Percentiles rank a stretch among this genome's conserved stretches.
Evolutionary conservation across 805 yeast genomes (phyloP).

Genomic region (Ogataea ganodermae): DNA sequence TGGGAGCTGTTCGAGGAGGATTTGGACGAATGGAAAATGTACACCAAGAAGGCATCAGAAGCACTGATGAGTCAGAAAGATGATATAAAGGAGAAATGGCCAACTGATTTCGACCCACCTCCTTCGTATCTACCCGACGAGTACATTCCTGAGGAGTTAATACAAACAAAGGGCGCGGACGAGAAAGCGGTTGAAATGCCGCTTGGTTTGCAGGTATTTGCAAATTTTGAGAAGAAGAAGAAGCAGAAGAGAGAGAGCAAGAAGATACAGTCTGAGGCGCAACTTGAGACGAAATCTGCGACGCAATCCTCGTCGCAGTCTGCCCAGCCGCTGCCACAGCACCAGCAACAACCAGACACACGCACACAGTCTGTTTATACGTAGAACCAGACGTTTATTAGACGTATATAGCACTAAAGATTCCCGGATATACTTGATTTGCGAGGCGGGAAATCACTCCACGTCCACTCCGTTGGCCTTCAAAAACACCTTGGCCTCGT

Average conservation of each 20-base stretch:
- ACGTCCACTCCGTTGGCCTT: conserved; percentile 56
- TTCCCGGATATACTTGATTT: background rate
- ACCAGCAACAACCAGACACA: background rate
- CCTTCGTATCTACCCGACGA: conserved; percentile 41
- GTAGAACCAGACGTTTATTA: conserved; percentile 1
- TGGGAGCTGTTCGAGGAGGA: conserved; percentile 95
- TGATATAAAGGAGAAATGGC: conserved; percentile 61
- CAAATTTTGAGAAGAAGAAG: conserved; percentile 73
- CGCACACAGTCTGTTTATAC: conserved; percentile 2
- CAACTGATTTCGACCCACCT: conserved; percentile 62
- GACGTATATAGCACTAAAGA: conserved; percentile 3
- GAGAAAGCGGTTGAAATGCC: conserved; percentile 63
- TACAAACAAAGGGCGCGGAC: conserved; percentile 24
- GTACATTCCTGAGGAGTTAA: conserved; percentile 45
- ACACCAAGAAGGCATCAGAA: conserved; percentile 58
- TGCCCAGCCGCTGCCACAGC: conserved; percentile 1
- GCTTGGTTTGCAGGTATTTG: conserved; percentile 75
- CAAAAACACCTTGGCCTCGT: conserved; percentile 62
- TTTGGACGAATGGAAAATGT: conserved; percentile 72
- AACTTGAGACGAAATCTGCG: background rate
- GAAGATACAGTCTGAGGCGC: background rate
- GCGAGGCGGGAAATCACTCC: conserved; percentile 20
- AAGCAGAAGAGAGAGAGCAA: conserved; percentile 40
- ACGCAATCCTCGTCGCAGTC: background rate
- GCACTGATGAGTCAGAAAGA: conserved; percentile 39